Conservation (phyloP, 257 asterid genomes). For the Scutellaria galericulata region DNA sequence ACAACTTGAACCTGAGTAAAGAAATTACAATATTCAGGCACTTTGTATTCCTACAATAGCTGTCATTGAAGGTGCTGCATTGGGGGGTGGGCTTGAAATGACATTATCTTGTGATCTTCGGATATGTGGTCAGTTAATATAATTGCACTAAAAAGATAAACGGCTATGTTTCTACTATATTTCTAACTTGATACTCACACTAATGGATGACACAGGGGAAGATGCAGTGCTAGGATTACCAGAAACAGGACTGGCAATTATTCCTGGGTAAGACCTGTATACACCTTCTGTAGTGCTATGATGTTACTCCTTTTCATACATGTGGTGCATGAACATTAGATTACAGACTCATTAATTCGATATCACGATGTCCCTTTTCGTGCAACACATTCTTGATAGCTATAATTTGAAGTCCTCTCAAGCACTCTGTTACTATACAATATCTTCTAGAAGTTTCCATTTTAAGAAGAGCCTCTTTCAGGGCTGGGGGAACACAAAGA, state of each 20-base stretch:
- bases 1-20: slow-evolving; percentile 31
- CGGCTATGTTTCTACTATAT: slow-evolving; percentile 6
- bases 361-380: not conserved
- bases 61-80: slow-evolving; percentile 87
- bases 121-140: slow-evolving; percentile 66
- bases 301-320: too few species aligned
- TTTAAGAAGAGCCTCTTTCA: slow-evolving; percentile 44
- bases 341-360: not conserved
- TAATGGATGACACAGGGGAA: slow-evolving; percentile 59
- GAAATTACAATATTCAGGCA: slow-evolving; percentile 48
- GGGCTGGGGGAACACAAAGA: slow-evolving; percentile 95
- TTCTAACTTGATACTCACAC: slow-evolving; percentile 31
- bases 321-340: not conserved
- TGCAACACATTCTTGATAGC: slow-evolving; percentile 10
- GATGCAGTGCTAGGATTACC: slow-evolving; percentile 85
- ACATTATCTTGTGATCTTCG: slow-evolving; percentile 96
- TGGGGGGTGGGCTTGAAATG: slow-evolving; percentile 98
- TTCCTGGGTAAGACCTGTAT: slow-evolving; percentile 74
- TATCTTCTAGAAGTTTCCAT: slow-evolving; percentile 28
- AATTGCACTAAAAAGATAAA: not conserved
- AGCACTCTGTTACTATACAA: slow-evolving; percentile 11
- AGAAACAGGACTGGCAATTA: slow-evolving; percentile 96
- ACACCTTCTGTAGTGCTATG: not conserved
- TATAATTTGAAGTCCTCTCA: slow-evolving; percentile 25
- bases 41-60: slow-evolving; percentile 88